Conservation (phyloP, 192 early-diverging fungal genomes). For the Rhizoclosmatium globosum region DNA sequence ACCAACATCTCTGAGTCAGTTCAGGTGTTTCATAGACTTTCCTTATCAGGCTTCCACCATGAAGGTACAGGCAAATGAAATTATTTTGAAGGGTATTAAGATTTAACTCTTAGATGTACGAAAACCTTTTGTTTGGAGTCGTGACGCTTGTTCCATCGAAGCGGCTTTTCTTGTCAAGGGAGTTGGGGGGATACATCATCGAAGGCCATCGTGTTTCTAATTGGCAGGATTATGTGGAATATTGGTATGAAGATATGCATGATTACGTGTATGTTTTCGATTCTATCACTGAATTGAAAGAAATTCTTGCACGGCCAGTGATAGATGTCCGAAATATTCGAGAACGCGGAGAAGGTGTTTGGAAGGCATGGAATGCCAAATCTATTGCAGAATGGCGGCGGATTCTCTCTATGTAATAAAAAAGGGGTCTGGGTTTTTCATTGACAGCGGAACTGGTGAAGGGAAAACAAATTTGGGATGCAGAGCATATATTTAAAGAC, state of each 20-base stretch:
- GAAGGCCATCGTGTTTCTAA: slow-evolving; percentile 18
- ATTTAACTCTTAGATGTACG: slow-evolving; percentile 19
- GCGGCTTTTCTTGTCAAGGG: slow-evolving; percentile 13
- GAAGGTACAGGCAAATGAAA: slow-evolving; percentile 3
- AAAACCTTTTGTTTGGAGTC: slow-evolving; percentile 25
- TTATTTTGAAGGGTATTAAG: background rate
- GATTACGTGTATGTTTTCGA: slow-evolving; percentile 26
- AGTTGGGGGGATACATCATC: slow-evolving; percentile 24
- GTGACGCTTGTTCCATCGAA: slow-evolving; percentile 23
- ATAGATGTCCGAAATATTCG: slow-evolving; percentile 10
- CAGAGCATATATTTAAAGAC: too few species aligned
- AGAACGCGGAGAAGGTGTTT: slow-evolving; percentile 5
- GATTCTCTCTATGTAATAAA: background rate
- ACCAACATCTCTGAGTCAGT: slow-evolving; percentile 26
- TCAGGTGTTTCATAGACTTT: slow-evolving; percentile 27
- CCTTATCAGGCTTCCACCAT: slow-evolving; percentile 32
- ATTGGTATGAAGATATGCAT: slow-evolving; percentile 19
- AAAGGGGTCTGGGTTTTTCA: too few species aligned
- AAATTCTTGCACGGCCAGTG: background rate
- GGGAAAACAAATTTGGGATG: too few species aligned
- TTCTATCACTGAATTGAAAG: slow-evolving; percentile 8
- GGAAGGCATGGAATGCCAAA: slow-evolving; percentile 18
- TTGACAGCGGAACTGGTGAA: too few species aligned
- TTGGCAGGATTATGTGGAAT: slow-evolving; percentile 35
- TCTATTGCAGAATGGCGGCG: slow-evolving; percentile 3